Base-by-base conservation (phyloP, 768 basidiomycete species). In the Mycena epipterygia region DNA sequence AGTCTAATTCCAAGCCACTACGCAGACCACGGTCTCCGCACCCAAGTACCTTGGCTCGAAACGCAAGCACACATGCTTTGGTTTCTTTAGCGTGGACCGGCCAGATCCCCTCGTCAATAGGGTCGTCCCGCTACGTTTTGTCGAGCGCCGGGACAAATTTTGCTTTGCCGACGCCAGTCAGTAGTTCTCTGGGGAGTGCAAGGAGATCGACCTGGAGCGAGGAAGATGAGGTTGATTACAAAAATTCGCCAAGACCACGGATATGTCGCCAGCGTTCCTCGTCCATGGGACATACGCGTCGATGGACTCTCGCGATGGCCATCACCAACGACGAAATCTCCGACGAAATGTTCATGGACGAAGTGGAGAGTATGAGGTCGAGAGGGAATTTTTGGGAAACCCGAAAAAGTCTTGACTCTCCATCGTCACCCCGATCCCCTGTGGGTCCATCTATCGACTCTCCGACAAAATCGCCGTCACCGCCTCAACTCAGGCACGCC, bases 301-400 rank as follows among this genome's bases (percentile, higher is more conserved):
- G 79, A 13, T 84, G 81, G 83, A 85, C 82, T 2, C 81, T 89
- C 53, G 85, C 85, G 2, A 85, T 84, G 75, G 87, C 85, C 19
- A 84, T 89, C 68, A 87, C 83, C 30, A 85, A 88, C 55, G 84
- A 88, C 30, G 84, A 78, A 21, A 80, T 88, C 56, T 82, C 87
- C 3, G 87, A 89, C 74, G 88, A 88, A 71, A 83, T 80, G 39
- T 79, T 89, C 14, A 82, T 89, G 8, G 79, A 84, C 55, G 81
- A 81, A 53, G 80, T 89, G 29, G 88, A 89, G 74, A 77, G 77
- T 25, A 84, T 88, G 71, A 78, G 84, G 33, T 76, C 70, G 33
- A 67, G 66, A 74, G 75, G 77, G 71, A 53, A 76, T 72, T 67
- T 77, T 67, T 60, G 73, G 64, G 42, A 63, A 55, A 32, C 44